phyloP scores from a whole-genome alignment of 495 filamentous ascomycete genomes.

The Pseudomonodictys pantanalensis region DNA sequence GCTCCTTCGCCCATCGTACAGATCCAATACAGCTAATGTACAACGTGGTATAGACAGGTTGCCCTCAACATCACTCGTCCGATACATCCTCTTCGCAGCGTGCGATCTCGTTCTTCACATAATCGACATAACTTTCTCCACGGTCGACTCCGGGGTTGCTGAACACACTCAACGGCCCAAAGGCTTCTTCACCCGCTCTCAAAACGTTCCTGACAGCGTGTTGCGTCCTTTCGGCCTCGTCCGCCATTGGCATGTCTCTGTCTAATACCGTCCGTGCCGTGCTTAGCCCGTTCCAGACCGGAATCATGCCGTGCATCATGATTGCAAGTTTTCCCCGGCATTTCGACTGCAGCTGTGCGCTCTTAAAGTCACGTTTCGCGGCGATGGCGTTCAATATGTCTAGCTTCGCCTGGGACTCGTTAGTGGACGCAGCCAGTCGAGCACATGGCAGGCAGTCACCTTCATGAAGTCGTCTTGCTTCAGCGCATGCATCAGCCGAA shows the following conservation, averaged over 20 bases:
- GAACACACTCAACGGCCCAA: not conserved
- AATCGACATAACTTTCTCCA: no score
- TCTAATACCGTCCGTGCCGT: slow-evolving; percentile 9
- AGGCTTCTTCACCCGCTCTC: not conserved
- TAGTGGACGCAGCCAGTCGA: no score
- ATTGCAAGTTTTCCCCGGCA: not conserved
- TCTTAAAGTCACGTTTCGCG: not conserved
- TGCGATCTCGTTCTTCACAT: no score
- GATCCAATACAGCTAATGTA: no score
- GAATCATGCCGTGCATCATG: not conserved
- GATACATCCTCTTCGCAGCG: no score
- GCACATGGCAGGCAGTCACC: not conserved
- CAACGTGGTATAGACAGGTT: no score
- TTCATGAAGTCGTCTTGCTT: slow-evolving; percentile 6
- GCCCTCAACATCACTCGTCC: no score
- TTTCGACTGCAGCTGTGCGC: not conserved
- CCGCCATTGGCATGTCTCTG: slow-evolving; percentile 15
- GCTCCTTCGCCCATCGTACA: no score
- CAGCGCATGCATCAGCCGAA: slow-evolving; percentile 33
- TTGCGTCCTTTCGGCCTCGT: slow-evolving; percentile 1
- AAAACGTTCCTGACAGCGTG: not conserved
- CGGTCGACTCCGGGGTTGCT: no score
- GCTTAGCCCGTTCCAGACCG: slow-evolving; percentile 17
- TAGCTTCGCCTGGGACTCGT: not conserved
- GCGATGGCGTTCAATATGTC: not conserved